Evolutionary conservation across 805 yeast species (phyloP).

Genomic region (Debaryomyces prosopidis): DNA sequence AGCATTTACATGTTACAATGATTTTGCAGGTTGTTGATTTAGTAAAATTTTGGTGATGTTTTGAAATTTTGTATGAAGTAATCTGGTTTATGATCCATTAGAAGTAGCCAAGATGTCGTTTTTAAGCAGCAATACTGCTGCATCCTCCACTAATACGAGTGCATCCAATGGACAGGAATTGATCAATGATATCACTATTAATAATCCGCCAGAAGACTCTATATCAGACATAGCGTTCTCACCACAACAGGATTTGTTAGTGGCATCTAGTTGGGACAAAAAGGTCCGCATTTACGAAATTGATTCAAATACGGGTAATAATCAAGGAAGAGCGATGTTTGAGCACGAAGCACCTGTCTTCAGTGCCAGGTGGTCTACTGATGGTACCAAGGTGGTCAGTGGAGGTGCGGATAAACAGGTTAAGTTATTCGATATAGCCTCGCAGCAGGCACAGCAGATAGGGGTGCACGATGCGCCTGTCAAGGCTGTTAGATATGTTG

Average conservation of each 20-base stretch:
- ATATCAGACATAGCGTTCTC: conserved; percentile 82
- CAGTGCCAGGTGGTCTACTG: conserved; percentile 76
- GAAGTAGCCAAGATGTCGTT: conserved; percentile 35
- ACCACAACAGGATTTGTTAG: conserved; percentile 77
- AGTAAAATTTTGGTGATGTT: background rate
- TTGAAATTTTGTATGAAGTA: background rate
- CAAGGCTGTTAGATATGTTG: conserved; percentile 69
- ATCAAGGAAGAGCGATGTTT: conserved; percentile 85
- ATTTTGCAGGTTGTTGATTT: conserved; percentile 1
- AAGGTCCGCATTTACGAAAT: conserved; percentile 92
- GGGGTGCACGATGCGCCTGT: conserved; percentile 88
- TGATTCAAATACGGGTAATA: conserved; percentile 64
- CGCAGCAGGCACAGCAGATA: conserved; percentile 80
- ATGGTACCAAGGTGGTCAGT: conserved; percentile 83
- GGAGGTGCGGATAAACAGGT: conserved; percentile 90
- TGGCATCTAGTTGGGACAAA: conserved; percentile 92
- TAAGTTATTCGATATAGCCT: conserved; percentile 74
- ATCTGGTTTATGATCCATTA: background rate
- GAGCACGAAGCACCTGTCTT: conserved; percentile 91
- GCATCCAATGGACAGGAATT: conserved; percentile 58
- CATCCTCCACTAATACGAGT: conserved; percentile 27
- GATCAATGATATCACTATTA: conserved; percentile 67
- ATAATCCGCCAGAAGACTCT: conserved; percentile 90
- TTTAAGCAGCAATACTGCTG: conserved; percentile 24
- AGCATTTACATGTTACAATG: background rate